Conservation (phyloP, 225 moss, liverwort and hornwort genomes). For the Pleurozium schreberi region DNA sequence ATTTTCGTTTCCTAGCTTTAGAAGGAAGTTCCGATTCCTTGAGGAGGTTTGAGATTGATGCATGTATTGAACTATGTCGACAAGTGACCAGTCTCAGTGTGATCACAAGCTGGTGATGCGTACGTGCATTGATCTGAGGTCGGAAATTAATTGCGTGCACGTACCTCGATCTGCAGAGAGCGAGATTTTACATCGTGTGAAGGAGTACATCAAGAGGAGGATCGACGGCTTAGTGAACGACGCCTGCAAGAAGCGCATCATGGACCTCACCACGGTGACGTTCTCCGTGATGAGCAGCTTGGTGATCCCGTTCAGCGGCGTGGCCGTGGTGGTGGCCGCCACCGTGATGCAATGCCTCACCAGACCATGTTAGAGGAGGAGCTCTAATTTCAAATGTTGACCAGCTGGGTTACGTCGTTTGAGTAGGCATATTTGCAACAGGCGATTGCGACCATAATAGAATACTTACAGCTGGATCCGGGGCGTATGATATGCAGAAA, state of each 20-base stretch:
- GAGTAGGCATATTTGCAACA: neutral
- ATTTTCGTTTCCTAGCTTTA: neutral
- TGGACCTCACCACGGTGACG: constrained; percentile 21
- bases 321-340: constrained; percentile 35
- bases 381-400: too few species aligned
- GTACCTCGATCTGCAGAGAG: neutral
- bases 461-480: neutral
- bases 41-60: neutral
- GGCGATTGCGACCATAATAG: neutral
- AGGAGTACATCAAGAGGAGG: constrained; percentile 14
- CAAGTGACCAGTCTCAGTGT: neutral
- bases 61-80: neutral
- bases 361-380: neutral
- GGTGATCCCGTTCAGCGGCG: constrained; percentile 35
- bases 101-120: neutral
- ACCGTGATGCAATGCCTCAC: constrained; percentile 41
- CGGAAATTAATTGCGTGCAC: neutral
- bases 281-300: constrained; percentile 19
- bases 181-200: neutral
- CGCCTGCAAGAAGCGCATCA: constrained; percentile 26
- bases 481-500: neutral
- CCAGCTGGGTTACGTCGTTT: neutral
- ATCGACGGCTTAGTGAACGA: constrained; percentile 8
- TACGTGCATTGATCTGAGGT: neutral
- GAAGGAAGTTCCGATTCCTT: too few species aligned